phyloP scores from a whole-genome alignment of 768 basidiomycete species.

The Lactarius sanguifluus region DNA sequence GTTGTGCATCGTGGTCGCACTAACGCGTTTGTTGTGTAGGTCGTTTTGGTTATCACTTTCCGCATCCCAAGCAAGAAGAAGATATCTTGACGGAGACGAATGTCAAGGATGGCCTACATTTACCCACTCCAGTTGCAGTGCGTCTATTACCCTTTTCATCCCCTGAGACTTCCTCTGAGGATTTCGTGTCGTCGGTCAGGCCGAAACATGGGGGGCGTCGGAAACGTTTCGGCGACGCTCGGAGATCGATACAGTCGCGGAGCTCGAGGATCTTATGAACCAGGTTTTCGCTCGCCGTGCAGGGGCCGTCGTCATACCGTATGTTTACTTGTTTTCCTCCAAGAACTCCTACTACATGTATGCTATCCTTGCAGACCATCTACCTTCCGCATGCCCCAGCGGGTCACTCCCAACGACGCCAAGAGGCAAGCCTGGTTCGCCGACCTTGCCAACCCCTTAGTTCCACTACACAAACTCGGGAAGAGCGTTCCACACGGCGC shows the following conservation, averaged over 20 bases:
- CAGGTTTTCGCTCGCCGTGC: slow-evolving; percentile 67
- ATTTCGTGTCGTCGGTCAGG: slow-evolving; percentile 39
- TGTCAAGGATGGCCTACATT: slow-evolving; percentile 63
- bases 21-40: slow-evolving; percentile 43
- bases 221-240: slow-evolving; percentile 51
- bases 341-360: neutral
- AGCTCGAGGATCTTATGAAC: slow-evolving; percentile 73
- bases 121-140: slow-evolving; percentile 58
- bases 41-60: slow-evolving; percentile 75
- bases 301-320: slow-evolving; percentile 63
- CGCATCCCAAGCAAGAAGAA: slow-evolving; percentile 71
- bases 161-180: neutral
- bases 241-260: slow-evolving; percentile 51
- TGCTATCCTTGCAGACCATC: slow-evolving; percentile 45
- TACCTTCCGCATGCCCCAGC: slow-evolving; percentile 76
- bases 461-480: slow-evolving; percentile 77
- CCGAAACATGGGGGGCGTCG: slow-evolving; percentile 63
- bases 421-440: slow-evolving; percentile 82
- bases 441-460: slow-evolving; percentile 76
- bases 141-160: slow-evolving; percentile 31
- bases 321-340: slow-evolving; percentile 34
- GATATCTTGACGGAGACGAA: slow-evolving; percentile 64
- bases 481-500: slow-evolving; percentile 86
- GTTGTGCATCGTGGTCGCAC: neutral
- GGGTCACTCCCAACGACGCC: slow-evolving; percentile 77